These are phyloP conservation scores for Zymoseptoria passerinii DNA, from an alignment of 2,329 filamentous ascomycete species.

Conservation along the genomic window DNA sequence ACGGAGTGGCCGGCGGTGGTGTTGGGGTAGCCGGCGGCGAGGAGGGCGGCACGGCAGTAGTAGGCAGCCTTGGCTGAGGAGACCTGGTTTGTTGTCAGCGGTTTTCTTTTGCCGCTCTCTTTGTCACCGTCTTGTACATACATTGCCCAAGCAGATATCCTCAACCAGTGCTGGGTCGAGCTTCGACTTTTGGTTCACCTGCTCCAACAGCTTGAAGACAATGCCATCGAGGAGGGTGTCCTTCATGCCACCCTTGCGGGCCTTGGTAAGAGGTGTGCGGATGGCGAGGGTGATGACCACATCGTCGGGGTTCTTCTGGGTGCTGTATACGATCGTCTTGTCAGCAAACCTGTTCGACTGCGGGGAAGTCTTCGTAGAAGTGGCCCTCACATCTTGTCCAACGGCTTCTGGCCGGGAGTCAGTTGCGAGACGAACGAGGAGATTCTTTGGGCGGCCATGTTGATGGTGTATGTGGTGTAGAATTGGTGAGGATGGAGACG, in stretches of 20 bases:
- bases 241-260: slow-evolving; percentile 87
- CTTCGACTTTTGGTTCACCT: slow-evolving; percentile 34
- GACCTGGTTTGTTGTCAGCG: slow-evolving; percentile 46
- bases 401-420: slow-evolving; percentile 56
- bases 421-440: slow-evolving; percentile 83
- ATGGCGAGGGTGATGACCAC: slow-evolving; percentile 91
- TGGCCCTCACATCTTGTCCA: slow-evolving; percentile 69
- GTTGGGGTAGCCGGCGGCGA: slow-evolving; percentile 89
- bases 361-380: slow-evolving; percentile 58
- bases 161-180: slow-evolving; percentile 31
- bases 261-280: slow-evolving; percentile 84
- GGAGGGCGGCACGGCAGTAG: slow-evolving; percentile 77
- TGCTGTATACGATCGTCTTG: slow-evolving; percentile 5
- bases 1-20: slow-evolving; percentile 72
- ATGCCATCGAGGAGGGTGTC: slow-evolving; percentile 87
- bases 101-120: slow-evolving; percentile 29
- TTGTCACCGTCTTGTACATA: slow-evolving; percentile 32
- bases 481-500: background rate
- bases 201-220: slow-evolving; percentile 71
- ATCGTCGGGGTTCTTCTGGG: slow-evolving; percentile 74
- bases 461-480: slow-evolving; percentile 20
- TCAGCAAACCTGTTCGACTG: slow-evolving; percentile 67
- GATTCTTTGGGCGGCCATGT: slow-evolving; percentile 77
- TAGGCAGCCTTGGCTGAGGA: slow-evolving; percentile 80
- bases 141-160: slow-evolving; percentile 90